Evolutionary conservation across 805 yeast species (phyloP).

Genomic region (Candida corydali): DNA sequence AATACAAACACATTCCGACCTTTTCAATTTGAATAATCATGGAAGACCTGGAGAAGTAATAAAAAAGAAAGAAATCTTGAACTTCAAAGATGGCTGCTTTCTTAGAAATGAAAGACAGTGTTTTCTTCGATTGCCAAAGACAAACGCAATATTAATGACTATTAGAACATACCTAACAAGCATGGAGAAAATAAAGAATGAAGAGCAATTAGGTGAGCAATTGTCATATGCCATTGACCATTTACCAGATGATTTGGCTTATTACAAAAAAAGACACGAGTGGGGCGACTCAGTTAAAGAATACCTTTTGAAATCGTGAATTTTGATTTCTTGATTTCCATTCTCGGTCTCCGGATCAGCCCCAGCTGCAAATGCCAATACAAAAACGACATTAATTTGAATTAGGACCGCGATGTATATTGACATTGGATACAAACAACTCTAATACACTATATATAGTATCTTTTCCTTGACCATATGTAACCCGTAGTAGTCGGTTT

Average conservation of each 20-base stretch:
- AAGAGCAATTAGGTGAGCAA: slow-evolving; percentile 26
- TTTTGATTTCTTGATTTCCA: too few relatives aligned
- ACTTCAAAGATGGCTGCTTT: slow-evolving; percentile 24
- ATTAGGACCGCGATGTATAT: too few relatives aligned
- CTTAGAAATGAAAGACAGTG: slow-evolving; percentile 35
- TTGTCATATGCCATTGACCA: slow-evolving; percentile 30
- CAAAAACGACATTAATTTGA: too few relatives aligned
- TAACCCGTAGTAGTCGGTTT: background rate
- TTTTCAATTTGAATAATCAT: slow-evolving; percentile 27
- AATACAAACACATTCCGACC: slow-evolving; percentile 52
- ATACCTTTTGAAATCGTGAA: too few relatives aligned
- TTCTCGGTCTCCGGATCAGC: slow-evolving; percentile 5
- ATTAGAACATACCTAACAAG: slow-evolving; percentile 37
- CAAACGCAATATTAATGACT: slow-evolving; percentile 33
- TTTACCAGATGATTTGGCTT: slow-evolving; percentile 35
- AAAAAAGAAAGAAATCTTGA: slow-evolving; percentile 16
- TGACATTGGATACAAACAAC: too few relatives aligned
- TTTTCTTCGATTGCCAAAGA: slow-evolving; percentile 32
- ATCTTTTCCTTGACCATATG: too few relatives aligned
- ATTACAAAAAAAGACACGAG: slow-evolving; percentile 29
- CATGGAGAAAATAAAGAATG: slow-evolving; percentile 21
- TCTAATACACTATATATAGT: too few relatives aligned
- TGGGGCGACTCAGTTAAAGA: slow-evolving; percentile 38
- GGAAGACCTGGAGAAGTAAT: slow-evolving; percentile 27
- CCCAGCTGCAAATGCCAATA: too few relatives aligned